Evolutionary conservation across 2,329 filamentous ascomycete genomes (phyloP), one percentile per base, ranked within the genome.

Genomic region (Fusarium sp.): DNA sequence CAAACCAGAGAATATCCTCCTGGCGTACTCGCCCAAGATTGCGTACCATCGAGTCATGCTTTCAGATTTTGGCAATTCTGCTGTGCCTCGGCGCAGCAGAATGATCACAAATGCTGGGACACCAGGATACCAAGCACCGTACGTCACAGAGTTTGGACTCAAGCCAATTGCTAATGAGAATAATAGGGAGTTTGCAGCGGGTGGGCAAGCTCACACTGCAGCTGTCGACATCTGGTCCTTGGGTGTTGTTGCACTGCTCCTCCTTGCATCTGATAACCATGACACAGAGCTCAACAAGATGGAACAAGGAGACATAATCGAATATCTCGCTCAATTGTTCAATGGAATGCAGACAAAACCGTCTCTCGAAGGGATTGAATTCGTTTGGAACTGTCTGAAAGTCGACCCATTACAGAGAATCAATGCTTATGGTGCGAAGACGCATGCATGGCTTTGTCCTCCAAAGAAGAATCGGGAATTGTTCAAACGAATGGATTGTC

Each of bases 1-100:
- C 36, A 89, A 89, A 68, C 86, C 85, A 1, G 87, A 89, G 72
- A 89, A 89, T 45, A 82, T 89, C 8, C 83, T 89, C 17, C 81
- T 88, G 62, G 84, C 84, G 0, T 83, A 83, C 20, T 86, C 85
- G 5, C 85, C 86, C 0, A 83, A 81, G 32, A 78, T 83, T 17
- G 79, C 80, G 6, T 84, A 85, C 47, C 80, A 82, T 57, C 82
- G 87, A 14, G 79, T 89, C 6, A 85, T 87, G 70, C 81, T 89
- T 17, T 85, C 87, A 0, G 88, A 89, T 68, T 86, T 89, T 81
- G 87, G 87, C 6, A 84, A 83, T 48, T 87, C 86, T 4, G 86
- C 82, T 18, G 81, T 85, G 17, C 79, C 83, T 14, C 80, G 79
- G 47, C 80, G 82, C 8, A 84, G 82, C 28, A 82, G 85, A 54